phyloP scores from a whole-genome alignment of 2,329 filamentous ascomycete species.

The Epichloe sibirici region DNA sequence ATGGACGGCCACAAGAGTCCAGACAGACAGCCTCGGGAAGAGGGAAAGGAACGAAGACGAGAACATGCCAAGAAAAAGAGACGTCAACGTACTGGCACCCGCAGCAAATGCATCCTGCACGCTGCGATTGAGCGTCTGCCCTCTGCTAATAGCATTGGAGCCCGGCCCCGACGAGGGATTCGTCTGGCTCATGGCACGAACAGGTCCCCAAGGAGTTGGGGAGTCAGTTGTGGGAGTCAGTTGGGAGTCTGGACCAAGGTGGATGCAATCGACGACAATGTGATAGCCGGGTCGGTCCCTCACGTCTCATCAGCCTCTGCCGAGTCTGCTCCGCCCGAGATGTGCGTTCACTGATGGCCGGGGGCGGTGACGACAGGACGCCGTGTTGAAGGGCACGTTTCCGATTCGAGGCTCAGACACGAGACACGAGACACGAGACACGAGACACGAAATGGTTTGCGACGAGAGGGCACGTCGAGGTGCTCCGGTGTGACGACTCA shows the following conservation, averaged over 20 bases:
- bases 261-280: no score
- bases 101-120: constrained; percentile 51
- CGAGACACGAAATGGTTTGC: background rate
- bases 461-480: background rate
- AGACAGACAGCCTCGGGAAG: background rate
- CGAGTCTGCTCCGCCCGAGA: no score
- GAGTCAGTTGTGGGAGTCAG: no score
- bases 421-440: background rate
- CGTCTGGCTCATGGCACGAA: constrained; percentile 35
- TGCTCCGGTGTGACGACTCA: background rate
- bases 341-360: no score
- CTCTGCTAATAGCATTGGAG: constrained; percentile 28
- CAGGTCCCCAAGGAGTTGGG: no score
- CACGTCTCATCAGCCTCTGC: no score
- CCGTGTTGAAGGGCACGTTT: background rate
- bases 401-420: background rate
- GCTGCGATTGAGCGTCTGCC: constrained; percentile 41
- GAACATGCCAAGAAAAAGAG: background rate
- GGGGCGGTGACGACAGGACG: no score
- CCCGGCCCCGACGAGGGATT: constrained; percentile 40
- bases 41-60: background rate
- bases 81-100: constrained; percentile 22
- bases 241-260: no score
- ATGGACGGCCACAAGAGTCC: no score
- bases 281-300: no score